Base-by-base conservation (phyloP, 148 eudicot species). In the Vaccinium myrtillus region DNA sequence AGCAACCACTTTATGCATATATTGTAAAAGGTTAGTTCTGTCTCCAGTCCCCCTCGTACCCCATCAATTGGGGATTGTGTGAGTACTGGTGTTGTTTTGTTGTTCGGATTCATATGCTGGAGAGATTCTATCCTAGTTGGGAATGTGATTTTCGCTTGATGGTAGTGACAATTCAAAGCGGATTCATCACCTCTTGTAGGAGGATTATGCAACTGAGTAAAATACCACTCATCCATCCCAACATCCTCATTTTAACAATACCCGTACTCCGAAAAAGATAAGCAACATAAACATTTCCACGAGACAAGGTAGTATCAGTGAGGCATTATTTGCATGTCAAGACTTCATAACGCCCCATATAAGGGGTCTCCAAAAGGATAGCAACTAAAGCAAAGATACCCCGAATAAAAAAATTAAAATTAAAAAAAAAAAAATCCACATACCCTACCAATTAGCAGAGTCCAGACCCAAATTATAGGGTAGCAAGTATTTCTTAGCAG, bases 241-340 rank as follows among this genome's bases (percentile, higher is more conserved):
- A 59, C 65, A 59, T 19, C 25, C 65, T 59, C 23, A 59, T 59
- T 59, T 59, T 59, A 59, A 59, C 63, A 58, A 58, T n/a, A 19
- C 10, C 46, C 46, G 23, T 21, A 6, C 23, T 6, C 9, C 1
- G 5, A 19, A 19, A 19, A 11, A 25, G 15, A 16, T 3, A 21
- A 51, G 14, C 7, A 77, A 77, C 16, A 10, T 50, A 23, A 50
- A n/a, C 54, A 55, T 51, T 23, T 51, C 54, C 59, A 51, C 9
- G 5, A 53, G 27, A 8, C 7, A 78, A n/a, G 30, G n/a, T 27
- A 1, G 48, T 3, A 78, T 53, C 67, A 27, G 39, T 30, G 67
- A 59, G 65, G 65, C n/a, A 55, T 50, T 78, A 54, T 30, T 78
- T 55, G 30, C 81, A 50, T 53, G 53, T 53, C 16, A 53, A 78